Percentiles rank a stretch among this genome's conserved stretches.
phyloP scores from a whole-genome alignment of 257 asterid species.

The Ehretia macrophylla region DNA sequence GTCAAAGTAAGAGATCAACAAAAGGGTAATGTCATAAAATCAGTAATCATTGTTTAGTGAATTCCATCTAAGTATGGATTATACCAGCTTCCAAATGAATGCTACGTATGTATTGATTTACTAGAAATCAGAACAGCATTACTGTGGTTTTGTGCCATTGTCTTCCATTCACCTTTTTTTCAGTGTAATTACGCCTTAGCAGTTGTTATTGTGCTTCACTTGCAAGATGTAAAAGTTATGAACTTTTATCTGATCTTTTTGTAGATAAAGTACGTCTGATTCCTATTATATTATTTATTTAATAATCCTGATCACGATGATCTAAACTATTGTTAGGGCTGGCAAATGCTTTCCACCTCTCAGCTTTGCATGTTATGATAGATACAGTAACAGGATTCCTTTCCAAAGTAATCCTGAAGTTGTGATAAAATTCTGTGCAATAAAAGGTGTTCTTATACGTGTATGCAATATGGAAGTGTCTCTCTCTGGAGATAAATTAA shows the following conservation, averaged over 20 bases:
- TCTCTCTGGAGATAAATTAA: slow-evolving; percentile 22
- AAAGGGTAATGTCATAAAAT: too few species aligned
- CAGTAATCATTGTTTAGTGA: too few species aligned
- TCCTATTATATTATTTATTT: neutral
- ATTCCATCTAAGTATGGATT: too few species aligned
- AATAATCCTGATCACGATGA: neutral
- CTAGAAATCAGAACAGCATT: too few species aligned
- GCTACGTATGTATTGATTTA: too few species aligned
- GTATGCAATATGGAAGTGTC: slow-evolving; percentile 18
- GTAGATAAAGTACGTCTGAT: neutral
- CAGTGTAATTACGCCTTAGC: too few species aligned
- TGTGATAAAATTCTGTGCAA: slow-evolving; percentile 24
- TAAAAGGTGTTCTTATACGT: slow-evolving; percentile 18
- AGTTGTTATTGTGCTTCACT: too few species aligned
- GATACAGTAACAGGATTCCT: slow-evolving; percentile 28
- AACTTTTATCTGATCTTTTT: neutral
- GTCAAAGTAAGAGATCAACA: too few species aligned
- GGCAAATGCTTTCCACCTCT: slow-evolving; percentile 36
- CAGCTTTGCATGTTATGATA: slow-evolving; percentile 46
- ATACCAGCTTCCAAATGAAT: too few species aligned
- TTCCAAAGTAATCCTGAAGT: slow-evolving; percentile 33
- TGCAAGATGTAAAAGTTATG: neutral
- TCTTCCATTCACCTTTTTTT: too few species aligned
- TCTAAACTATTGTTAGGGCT: slow-evolving; percentile 38
- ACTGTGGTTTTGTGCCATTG: too few species aligned